Evolutionary conservation across 352 stramenopile genomes (phyloP), one percentile per base, ranked within the genome.

Genomic region (Phytophthora uliginosa): DNA sequence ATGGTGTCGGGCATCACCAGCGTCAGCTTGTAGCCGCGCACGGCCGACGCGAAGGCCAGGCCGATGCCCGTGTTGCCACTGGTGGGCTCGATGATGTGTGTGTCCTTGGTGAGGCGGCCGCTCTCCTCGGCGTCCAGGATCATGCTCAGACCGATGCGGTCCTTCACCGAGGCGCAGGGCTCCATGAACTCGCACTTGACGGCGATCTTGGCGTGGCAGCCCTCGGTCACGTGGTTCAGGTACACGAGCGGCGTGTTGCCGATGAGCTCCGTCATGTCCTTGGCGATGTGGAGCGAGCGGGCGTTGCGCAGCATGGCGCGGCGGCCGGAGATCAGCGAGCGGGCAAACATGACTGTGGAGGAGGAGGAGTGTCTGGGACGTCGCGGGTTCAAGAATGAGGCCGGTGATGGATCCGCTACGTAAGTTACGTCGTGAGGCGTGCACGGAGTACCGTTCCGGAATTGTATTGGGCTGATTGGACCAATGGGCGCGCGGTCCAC

Each of bases 261-360:
- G 78, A 99, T 98, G 59, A 98, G 87, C 69, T 94, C 93, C 26
- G 97, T 96, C 76, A 98, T 92, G 75, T 97, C 93, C 51, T 97
- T 88, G 78, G 94, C 95, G 77, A 98, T 64, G 72, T 90, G 77
- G 59, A 91, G 70, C 59, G 73, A 85, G 75, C 81, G 81, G 9
- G 69, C 67, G 53, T 73, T 74, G 33, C 70, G 79, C 33, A 68
- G 52, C 66, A 85, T 71, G 22, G 58, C 53, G 47, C 51, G 63
- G 47, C 59, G 66, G 40, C 62, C 36, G 57, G 72, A 60, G 28
- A 75, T 17, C 10, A 79, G 42, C 31, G 61, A 75, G 48, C 67
- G 67, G n/a, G 72, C 61, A 38, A 79, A 54, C 72, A 79, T 79
- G 38, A 42, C 69, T 28, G n/a, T 12, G 33, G 6, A 10, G 47